phyloP scores from a whole-genome alignment of 345 rosid genomes.

The Populus simonii region DNA sequence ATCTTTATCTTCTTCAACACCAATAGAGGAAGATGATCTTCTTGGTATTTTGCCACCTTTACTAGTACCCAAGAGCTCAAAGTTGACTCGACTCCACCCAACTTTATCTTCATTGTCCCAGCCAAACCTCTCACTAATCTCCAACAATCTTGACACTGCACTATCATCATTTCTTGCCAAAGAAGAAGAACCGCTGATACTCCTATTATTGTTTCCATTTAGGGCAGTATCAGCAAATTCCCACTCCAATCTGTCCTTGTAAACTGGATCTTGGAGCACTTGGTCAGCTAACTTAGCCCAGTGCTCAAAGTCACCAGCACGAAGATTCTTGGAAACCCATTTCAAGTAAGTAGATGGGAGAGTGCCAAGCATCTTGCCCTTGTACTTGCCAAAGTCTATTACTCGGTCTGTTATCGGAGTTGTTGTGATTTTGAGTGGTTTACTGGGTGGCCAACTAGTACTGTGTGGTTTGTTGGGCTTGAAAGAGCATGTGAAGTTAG shows the following conservation, averaged over 20 bases:
- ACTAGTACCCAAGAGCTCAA: constrained; percentile 72
- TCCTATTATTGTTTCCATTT: constrained; percentile 32
- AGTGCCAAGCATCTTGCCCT: constrained; percentile 77
- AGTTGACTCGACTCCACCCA: constrained; percentile 66
- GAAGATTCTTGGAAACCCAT: constrained; percentile 74
- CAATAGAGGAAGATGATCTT: neutral
- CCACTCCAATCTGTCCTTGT: constrained; percentile 78
- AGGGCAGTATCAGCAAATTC: constrained; percentile 57
- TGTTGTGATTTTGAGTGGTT: constrained; percentile 5
- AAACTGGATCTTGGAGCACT: constrained; percentile 65
- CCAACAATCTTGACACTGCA: constrained; percentile 56
- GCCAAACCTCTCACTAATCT: constrained; percentile 73
- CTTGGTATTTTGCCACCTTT: constrained; percentile 77
- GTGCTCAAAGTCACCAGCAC: constrained; percentile 50
- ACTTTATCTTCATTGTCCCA: constrained; percentile 73
- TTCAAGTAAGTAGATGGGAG: constrained; percentile 70
- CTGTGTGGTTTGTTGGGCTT: constrained; percentile 22
- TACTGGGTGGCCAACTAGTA: neutral
- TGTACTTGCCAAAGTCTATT: constrained; percentile 75
- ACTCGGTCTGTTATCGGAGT: constrained; percentile 52
- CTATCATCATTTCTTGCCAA: neutral
- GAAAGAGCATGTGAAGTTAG: constrained; percentile 34
- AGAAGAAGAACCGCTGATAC: neutral
- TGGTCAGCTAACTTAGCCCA: constrained; percentile 79
- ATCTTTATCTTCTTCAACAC: neutral